Conservation (phyloP, 768 basidiomycete genomes). For the Candolleomyces aberdarensis region DNA sequence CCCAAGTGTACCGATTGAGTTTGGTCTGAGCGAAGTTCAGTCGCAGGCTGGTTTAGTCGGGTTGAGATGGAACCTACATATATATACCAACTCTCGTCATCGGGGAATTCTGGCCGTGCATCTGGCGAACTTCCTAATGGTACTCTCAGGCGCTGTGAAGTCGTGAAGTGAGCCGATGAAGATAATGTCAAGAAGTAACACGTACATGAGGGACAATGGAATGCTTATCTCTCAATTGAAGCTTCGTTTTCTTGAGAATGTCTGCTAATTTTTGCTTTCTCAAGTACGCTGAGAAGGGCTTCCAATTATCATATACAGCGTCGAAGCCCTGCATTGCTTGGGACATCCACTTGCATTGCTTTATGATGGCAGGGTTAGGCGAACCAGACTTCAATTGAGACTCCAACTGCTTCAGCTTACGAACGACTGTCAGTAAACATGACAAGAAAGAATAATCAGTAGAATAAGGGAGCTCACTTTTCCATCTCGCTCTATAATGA, state of each 20-base stretch:
- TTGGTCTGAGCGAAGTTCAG: background rate
- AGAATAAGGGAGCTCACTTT: no score
- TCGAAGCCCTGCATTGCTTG: slow-evolving; percentile 2
- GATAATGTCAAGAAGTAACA: no score
- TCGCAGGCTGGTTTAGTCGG: background rate
- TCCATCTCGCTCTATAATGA: background rate
- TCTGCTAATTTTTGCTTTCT: slow-evolving; percentile 17
- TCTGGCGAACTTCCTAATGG: slow-evolving; percentile 17
- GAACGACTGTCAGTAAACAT: no score
- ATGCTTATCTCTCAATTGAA: slow-evolving; percentile 18
- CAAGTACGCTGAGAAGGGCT: slow-evolving; percentile 27
- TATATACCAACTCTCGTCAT: slow-evolving; percentile 32
- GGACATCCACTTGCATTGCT: background rate
- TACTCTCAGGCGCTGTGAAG: slow-evolving; percentile 23
- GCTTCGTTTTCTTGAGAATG: slow-evolving; percentile 16
- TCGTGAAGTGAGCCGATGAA: background rate
- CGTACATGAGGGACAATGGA: slow-evolving; percentile 24
- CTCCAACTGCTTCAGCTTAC: no score
- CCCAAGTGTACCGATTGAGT: background rate
- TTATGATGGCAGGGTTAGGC: no score
- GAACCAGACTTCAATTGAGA: no score
- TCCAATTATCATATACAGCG: slow-evolving; percentile 26
- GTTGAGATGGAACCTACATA: slow-evolving; percentile 14
- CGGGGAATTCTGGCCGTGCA: slow-evolving; percentile 26
- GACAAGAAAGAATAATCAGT: no score